These are phyloP conservation scores for Lolium rigidum DNA, from an alignment of 176 grass and related monocot genomes.

Conservation along the genomic window DNA sequence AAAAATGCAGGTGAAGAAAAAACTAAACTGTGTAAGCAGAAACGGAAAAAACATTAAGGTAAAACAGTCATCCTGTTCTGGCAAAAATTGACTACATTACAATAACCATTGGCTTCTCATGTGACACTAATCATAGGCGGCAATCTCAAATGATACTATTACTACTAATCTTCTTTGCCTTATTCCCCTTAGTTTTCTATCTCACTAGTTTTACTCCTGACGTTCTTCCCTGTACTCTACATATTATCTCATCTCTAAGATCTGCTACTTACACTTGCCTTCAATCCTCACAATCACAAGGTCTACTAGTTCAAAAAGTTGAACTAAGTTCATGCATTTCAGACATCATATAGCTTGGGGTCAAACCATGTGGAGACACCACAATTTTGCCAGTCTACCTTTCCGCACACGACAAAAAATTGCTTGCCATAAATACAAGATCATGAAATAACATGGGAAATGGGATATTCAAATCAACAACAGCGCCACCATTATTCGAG, in stretches of 20 bases:
- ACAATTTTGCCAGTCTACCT: not conserved
- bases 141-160: slow-evolving; percentile 19
- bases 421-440: not conserved
- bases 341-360: not conserved
- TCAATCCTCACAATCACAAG: not conserved
- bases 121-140: not conserved
- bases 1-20: not conserved
- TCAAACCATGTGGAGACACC: slow-evolving; percentile 17
- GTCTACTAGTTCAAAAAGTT: not conserved
- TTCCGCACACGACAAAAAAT: not conserved
- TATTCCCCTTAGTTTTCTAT: slow-evolving; percentile 16
- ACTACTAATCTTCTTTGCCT: not conserved
- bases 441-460: slow-evolving; percentile 10
- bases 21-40: not conserved
- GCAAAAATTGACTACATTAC: not conserved
- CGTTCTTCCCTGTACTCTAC: not conserved
- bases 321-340: not conserved
- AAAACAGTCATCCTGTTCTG: not conserved
- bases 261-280: slow-evolving; percentile 19
- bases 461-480: not conserved
- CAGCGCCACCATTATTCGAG: not conserved
- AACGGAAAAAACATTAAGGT: not conserved
- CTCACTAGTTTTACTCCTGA: not conserved
- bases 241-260: slow-evolving; percentile 1
- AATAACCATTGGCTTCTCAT: slow-evolving; percentile 3